Evolutionary conservation across 1,139 yeast species (phyloP), one percentile per base, ranked within the genome.

Genomic region (Magnusiomyces paraingens): DNA sequence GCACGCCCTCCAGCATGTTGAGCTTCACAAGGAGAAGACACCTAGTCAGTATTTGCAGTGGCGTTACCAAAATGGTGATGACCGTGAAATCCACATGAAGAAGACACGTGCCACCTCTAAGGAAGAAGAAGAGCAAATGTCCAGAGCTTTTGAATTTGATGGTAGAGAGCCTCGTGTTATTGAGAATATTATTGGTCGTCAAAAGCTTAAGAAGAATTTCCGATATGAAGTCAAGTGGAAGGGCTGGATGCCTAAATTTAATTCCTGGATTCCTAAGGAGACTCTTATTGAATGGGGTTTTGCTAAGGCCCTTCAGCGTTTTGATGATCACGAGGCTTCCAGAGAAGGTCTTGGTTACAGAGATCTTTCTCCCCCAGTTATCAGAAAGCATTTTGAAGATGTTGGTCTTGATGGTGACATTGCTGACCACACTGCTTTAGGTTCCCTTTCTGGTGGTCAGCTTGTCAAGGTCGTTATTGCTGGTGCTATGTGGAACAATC

Each of bases 401-500:
- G 96, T 93, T 64, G 99, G 99, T 56, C 78, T 93, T 61, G 99
- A 93, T 67, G 95, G 97, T 63, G 99, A 93, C 66, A 91, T 93
- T 73, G 98, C 98, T 42, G 96, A 93, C 70, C 98, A 93, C 71
- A 93, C 97, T 21, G 96, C 96, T 52, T 77, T 93, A 81, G 98
- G 98, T 20, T 89, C 96, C 11, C 78, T 93, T 59, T 90, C 97
- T 44, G 99, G 99, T 68, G 99, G 99, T 63, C 99, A 93, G 76
- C 80, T 91, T 69, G 99, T 93, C 59, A 93, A 93, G 74, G 98
- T 93, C 59, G 99, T 93, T 59, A 91, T 93, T 76, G 99, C 99
- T 17, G 98, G 98, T 73, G 98, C 98, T 61, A 93, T 93, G 95
- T 93, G 99, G 99, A 91, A 93, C 74, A 93, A 93, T 69, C 99